These are phyloP conservation scores for Eremochloa ophiuroides DNA, from an alignment of 176 grass and related monocot species.

Conservation along the genomic window DNA sequence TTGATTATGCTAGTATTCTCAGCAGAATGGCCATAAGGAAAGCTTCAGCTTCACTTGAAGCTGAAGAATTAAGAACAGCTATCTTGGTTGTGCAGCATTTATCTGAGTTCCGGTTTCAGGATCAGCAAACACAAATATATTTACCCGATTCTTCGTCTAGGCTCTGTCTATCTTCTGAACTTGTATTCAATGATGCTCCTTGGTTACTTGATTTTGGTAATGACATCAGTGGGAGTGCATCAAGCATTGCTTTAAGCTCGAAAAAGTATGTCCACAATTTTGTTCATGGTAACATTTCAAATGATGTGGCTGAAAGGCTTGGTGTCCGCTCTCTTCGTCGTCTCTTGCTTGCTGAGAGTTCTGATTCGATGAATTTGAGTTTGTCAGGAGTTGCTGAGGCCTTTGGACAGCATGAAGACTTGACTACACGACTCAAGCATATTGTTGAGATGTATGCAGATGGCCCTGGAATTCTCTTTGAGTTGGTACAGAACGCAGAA, in stretches of 20 bases:
- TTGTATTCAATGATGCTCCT: slow-evolving; percentile 97
- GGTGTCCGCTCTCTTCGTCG: slow-evolving; percentile 92
- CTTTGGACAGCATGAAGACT: slow-evolving; percentile 96
- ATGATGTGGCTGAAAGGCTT: slow-evolving; percentile 91
- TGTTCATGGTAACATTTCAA: slow-evolving; percentile 97
- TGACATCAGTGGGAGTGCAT: slow-evolving; percentile 43
- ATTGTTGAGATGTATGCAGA: slow-evolving; percentile 99
- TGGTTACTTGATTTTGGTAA: slow-evolving; percentile 81
- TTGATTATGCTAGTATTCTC: slow-evolving; percentile 89
- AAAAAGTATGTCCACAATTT: slow-evolving; percentile 83
- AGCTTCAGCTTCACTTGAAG: slow-evolving; percentile 59
- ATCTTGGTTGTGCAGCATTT: slow-evolving; percentile 88
- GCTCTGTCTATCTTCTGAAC: slow-evolving; percentile 80
- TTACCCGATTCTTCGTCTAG: slow-evolving; percentile 85
- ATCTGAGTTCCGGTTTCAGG: slow-evolving; percentile 78
- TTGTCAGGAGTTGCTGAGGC: slow-evolving; percentile 96
- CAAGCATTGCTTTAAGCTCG: slow-evolving; percentile 48
- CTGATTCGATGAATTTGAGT: slow-evolving; percentile 96
- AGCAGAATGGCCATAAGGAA: slow-evolving; percentile 80
- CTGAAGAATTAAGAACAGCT: slow-evolving; percentile 73
- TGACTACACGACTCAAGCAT: slow-evolving; percentile 94
- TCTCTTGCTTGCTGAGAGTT: slow-evolving; percentile 95
- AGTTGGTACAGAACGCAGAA: slow-evolving; percentile 96
- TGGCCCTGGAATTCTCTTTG: slow-evolving; percentile 97
- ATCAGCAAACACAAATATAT: slow-evolving; percentile 75